Base-by-base conservation (phyloP, 1,284 basidiomycete genomes). In the Schizophyllum amplum region DNA sequence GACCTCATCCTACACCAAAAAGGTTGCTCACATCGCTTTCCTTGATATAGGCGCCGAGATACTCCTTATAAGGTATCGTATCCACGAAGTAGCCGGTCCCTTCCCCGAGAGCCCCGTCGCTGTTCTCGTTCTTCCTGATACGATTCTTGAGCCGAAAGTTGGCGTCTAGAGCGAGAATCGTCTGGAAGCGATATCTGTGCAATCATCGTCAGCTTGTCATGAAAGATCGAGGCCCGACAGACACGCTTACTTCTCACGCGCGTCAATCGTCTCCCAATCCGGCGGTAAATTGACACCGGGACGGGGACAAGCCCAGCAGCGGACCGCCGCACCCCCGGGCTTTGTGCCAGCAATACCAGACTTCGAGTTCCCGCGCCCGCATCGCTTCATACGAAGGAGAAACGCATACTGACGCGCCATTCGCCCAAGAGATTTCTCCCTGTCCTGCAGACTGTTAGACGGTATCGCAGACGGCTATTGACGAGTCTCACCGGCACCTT, bases 1-100 rank as follows among this genome's bases (percentile, higher is more conserved):
- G n/a, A 33, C 6, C 13, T 33, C 6, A 33, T 5, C 6, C 6
- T 13, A 5, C 27, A 13, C 6, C 27, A 33, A 33, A 33, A 5
- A 6, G 5, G 6, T 6, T 5, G 13, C 52, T 4, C 47, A 62
- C 61, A 57, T 62, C 55, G 5, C 52, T 60, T 23, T 62, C 54
- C 17, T 59, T 42, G 2, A 57, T 33, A 13, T 56, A 25, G 0
- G 27, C 48, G 1, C 15, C 15, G 1, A 67, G 9, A 48, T 67
- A 53, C 5, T 56, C 51, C 33, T 62, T 55, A 52, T 69, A 72
- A 0, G 47, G 46, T 2, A 25, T 52, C 6, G 62, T 54, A 17
- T 65, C 60, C 2, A 71, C 67, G 48, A 71, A 72, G 47, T 67
- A 72, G 0, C 60, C 62, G 58, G 54, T 62, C 0, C 70, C 68